Base-by-base conservation (phyloP, 2,329 filamentous ascomycete genomes). In the Scortechinia acanthostroma region DNA sequence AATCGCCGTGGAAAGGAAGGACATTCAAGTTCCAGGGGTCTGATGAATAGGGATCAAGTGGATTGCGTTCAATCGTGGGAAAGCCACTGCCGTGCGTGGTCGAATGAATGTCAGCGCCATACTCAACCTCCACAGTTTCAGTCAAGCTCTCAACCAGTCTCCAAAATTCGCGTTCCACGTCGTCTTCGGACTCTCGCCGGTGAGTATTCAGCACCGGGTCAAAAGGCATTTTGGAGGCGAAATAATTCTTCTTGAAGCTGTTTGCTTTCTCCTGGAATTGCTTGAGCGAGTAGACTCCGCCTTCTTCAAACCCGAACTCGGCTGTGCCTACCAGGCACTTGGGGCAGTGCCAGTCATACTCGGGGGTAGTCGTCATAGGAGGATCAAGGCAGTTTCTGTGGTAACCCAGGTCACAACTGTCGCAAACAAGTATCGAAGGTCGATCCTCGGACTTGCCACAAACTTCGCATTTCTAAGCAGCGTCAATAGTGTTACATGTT, bases 31-130 rank as follows among this genome's bases (percentile, higher is more conserved):
- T 98, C 93, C 93, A 98, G 0, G 88, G 86, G 63, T 97, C 89
- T 1, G 83, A 86, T 1, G 91, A 83, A 60, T 96, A 95, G 0
- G 85, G 76, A 59, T 96, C 87, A 42, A 83, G 80, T 1, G 93
- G 93, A 48, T 96, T 84, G 57, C 86, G 88, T 60, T 98, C 93
- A 5, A 94, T 82, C 0, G 91, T 97, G 0, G 93, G 93, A 55
- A 98, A 98, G 1, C 91, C 93, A 51, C 91, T 97, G 5, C 93
- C 93, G 58, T 98, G 93, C 0, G 93, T 98, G 0, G 93, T 97
- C 44, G 91, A 96, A 61, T 98, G 93, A 45, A 98, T 96, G 56
- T 98, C 93, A 6, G 93, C 93, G 30, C 93, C 93, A 56, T 98
- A 98, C 59, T 98, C 93, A 2, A 98, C 93, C 61, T 97, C 93